phyloP scores from a whole-genome alignment of 2,329 filamentous ascomycete species.

The Fusarium concolor region DNA sequence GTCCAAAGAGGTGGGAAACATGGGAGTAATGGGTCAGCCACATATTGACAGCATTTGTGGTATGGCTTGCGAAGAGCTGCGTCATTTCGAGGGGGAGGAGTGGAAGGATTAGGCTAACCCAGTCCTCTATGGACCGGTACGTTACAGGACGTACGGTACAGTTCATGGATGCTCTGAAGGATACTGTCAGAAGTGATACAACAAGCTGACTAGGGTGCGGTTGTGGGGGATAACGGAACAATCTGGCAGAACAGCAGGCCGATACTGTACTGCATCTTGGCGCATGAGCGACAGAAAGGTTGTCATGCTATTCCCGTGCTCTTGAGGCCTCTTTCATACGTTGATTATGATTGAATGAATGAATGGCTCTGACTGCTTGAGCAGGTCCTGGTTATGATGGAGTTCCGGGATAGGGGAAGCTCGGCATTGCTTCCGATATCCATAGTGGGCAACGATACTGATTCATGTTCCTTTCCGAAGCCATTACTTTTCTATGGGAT shows the following conservation, averaged over 20 bases:
- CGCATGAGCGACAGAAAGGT: constrained; percentile 29
- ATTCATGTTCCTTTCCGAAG: constrained; percentile 4
- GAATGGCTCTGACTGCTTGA: background rate
- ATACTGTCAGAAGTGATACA: constrained; percentile 1
- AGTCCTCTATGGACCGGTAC: background rate
- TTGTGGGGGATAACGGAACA: constrained; percentile 12
- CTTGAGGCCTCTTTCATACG: constrained; percentile 19
- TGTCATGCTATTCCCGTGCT: background rate
- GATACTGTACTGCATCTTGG: constrained; percentile 39
- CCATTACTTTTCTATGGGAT: background rate
- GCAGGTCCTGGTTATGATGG: background rate
- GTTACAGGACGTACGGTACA: background rate
- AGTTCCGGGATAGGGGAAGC: background rate
- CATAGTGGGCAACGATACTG: constrained; percentile 8
- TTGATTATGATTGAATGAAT: background rate
- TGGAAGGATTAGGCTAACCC: constrained; percentile 1
- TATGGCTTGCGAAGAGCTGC: constrained; percentile 31
- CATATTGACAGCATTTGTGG: background rate
- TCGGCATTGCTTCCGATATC: background rate
- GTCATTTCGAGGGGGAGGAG: constrained; percentile 17
- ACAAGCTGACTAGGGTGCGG: constrained; percentile 11
- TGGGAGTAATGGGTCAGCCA: background rate
- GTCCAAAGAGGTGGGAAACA: background rate
- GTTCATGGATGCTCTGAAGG: background rate
- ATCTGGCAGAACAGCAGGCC: constrained; percentile 12